Base-by-base conservation (phyloP, 2,329 filamentous ascomycete genomes). In the Colletotrichum tamarilloi region DNA sequence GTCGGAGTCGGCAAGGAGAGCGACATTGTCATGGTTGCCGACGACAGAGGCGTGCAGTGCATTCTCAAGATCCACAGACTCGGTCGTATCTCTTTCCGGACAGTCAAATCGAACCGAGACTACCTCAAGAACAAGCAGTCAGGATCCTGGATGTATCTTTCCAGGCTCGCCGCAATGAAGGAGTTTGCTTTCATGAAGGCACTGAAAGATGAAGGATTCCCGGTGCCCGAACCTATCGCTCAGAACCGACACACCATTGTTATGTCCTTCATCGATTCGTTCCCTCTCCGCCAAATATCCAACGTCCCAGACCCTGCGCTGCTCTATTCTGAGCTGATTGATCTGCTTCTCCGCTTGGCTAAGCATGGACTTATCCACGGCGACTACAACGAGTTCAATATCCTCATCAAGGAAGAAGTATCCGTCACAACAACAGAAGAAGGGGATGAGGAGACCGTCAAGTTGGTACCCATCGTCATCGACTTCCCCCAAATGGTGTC, bases 341-440 rank as follows among this genome's bases (percentile, higher is more conserved):
- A 91, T 55, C 90, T 98, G 77, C 95, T 99, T 68, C 86, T 99
- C 56, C 90, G 92, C 32, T 87, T 99, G 53, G 96, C 97, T 6
- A 91, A 91, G 74, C 92, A 95, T 77, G 97, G 97, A 7, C 86
- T 99, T 60, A 99, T 99, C 74, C 97, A 99, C 81, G 97, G 97
- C 75, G 97, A 99, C 81, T 99, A 97, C 86, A 99, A 99, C 85
- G 97, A 99, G 83, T 99, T 99, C 88, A 99, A 99, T 82, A 96
- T 99, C 76, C 86, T 99, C 42, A 92, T 99, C 81, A 95, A 97
- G 80, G 96, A 98, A 81, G 90, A 87, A 68, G 85, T 81, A 67
- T 77, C 77, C 3, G 79, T 76, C 9, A 58, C 52, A 56, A 80
- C 42, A 77, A 81, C 78, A 19, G 83, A 83, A 26, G 82, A 83